phyloP scores from a whole-genome alignment of 352 stramenopile species.

The Lagenidium giganteum region DNA sequence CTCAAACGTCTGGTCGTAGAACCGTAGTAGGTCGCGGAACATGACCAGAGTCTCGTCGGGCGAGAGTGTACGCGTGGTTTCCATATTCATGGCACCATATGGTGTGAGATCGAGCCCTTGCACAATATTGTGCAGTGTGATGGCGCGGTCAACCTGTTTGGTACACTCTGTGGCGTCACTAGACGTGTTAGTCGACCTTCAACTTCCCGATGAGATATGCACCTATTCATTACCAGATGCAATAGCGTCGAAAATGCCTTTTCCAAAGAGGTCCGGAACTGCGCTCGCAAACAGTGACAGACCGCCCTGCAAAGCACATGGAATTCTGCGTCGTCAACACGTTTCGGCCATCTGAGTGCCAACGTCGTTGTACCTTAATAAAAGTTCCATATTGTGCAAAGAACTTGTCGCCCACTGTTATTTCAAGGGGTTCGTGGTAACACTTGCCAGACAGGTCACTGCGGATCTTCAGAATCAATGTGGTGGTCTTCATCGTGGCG shows the following conservation, averaged over 20 bases:
- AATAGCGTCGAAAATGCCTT: neutral
- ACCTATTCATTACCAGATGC: neutral
- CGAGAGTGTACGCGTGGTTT: constrained; percentile 1
- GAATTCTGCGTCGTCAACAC: no score
- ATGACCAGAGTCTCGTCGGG: constrained; percentile 8
- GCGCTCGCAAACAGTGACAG: neutral
- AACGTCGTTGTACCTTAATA: constrained; percentile 6
- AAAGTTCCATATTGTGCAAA: constrained; percentile 4
- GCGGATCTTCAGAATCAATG: constrained; percentile 1
- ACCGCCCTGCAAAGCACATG: constrained; percentile 1
- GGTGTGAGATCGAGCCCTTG: neutral
- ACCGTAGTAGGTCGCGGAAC: constrained; percentile 10
- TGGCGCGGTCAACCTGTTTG: neutral
- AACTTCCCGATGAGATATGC: no score
- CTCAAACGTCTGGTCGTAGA: constrained; percentile 7
- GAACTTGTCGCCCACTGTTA: neutral
- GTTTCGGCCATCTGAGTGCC: no score
- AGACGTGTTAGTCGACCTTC: no score
- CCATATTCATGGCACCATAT: constrained; percentile 12
- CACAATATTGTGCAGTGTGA: constrained; percentile 1
- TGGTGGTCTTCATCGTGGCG: neutral
- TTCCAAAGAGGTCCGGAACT: no score
- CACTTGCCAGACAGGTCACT: constrained; percentile 8
- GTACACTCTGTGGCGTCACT: neutral
- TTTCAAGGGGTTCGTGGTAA: constrained; percentile 4